Evolutionary conservation across 2,329 filamentous ascomycete genomes (phyloP), one percentile per base, ranked within the genome.

Genomic region (Calcarisporium arbuscula): DNA sequence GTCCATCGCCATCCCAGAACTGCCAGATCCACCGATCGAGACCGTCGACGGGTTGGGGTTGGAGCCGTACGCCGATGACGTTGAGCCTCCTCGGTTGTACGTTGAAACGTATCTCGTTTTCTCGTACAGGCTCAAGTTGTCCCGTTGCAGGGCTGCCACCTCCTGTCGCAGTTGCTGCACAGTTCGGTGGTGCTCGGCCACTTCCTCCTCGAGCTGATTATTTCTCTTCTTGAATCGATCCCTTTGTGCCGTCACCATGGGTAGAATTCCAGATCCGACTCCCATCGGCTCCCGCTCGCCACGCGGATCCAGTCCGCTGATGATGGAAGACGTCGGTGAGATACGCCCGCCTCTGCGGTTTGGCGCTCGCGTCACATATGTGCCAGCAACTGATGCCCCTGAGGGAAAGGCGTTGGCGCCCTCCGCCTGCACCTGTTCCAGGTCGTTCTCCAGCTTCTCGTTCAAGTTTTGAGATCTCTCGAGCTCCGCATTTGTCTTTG

Each of bases 221-320:
- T 95, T 96, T 53, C 89, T 86, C 68, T 94, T 87, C 70, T 95
- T 96, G 75, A 96, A 98, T 33, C 92, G 86, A 62, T 98, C 92
- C 42, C 92, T 82, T 62, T 98, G 94, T 2, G 94, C 92, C 21
- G 92, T 95, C 34, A 98, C 85, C 94, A 98, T 98, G 21, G 92
- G 94, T 17, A 98, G 68, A 44, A 98, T 95, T 10, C 89, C 87
- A 0, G 85, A 85, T 3, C 86, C 85, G 35, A 85, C 72, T 20
- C 83, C 84, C 36, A 82, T 72, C 8, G 80, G 69, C 30, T 87
- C 84, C 12, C 70, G 64, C 25, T 69, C 61, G 8, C 60, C 56
- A 28, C 77, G 72, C 16, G 84, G 80, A 51, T 94, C 85, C 53
- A 95, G 88, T n/a, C 92, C 92, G 40, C 89, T 95, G 50, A 98